Conservation (phyloP, 768 basidiomycete species). For the Grammothele lineata region DNA sequence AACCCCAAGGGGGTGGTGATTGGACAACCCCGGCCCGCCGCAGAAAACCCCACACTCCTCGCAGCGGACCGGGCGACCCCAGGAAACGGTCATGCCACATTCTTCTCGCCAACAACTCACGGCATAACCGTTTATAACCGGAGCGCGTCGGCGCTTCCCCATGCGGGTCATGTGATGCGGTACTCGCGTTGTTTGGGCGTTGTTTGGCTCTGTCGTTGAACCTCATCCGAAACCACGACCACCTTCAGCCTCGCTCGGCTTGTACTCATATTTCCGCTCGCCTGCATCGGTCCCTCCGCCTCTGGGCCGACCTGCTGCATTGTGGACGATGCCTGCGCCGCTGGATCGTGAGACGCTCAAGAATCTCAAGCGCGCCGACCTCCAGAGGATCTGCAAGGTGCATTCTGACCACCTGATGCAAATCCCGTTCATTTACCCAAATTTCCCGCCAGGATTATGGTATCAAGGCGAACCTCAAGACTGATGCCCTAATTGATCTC, state of each 20-base stretch:
- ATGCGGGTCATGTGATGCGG: conserved; percentile 34
- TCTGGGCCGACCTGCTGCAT: background rate
- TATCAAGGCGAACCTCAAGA: conserved; percentile 79
- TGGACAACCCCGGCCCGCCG: no score
- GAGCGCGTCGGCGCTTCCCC: no score
- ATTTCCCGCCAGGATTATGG: conserved; percentile 56
- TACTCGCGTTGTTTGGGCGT: conserved; percentile 40
- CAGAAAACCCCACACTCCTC: no score
- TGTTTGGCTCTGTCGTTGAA: conserved; percentile 45
- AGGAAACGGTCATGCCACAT: no score
- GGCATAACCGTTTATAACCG: no score
- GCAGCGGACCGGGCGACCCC: no score
- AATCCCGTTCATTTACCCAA: conserved; percentile 1
- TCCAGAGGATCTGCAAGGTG: conserved; percentile 66
- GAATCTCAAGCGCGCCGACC: conserved; percentile 47
- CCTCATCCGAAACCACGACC: conserved; percentile 22
- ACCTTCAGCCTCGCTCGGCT: background rate
- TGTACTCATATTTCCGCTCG: background rate
- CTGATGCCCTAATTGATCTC: conserved; percentile 73
- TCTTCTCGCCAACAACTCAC: no score
- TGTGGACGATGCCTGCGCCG: conserved; percentile 36
- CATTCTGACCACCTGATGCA: background rate
- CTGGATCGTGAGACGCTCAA: conserved; percentile 42
- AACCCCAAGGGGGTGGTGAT: no score
- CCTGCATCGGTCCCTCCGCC: background rate